Base-by-base conservation (phyloP, 495 filamentous ascomycete species). In the Evansstolkia leycettana region DNA sequence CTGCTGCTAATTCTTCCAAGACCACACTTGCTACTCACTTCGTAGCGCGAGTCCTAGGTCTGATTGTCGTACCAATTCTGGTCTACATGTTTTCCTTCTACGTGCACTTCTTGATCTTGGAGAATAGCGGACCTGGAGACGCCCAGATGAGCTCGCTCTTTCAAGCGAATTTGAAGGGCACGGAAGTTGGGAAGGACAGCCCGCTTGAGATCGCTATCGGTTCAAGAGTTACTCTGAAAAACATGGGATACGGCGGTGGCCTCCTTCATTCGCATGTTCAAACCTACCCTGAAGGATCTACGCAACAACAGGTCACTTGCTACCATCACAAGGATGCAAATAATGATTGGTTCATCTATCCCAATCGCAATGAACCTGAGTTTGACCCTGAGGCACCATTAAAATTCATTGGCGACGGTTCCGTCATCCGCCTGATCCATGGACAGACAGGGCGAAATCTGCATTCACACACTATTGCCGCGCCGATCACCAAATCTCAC, bases 321-420 rank as follows among this genome's bases (percentile, higher is more conserved):
- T 98, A 98, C 55, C 90, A 98, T 58, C 90, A 98, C 67, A 98
- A 98, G 54, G 90, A 98, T 72, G 75, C 90, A 46, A 98, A 98
- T 67, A 98, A 98, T 50, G 92, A 98, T 60, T 98, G 90, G 90
- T 95, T 88, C 58, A 93, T 98, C 55, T 94, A 94, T 51, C 92
- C 90, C 12, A 90, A 86, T 62, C 81, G 90, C 28, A 46, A 65
- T 19, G 70, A 89, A 23, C 55, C 69, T 2, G 79, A 82, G n/a
- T 92, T 76, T 48, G 71, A 85, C 47, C 57, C 73, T 2, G 75
- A 82, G 19, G 75, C 67, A 20, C 65, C 69, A 7, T 64, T 87
- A 31, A 73, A 75, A 40, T 92, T 77, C 52, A 72, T 94, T 43
- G 81, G 73, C 8, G 75, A 96, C 51, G 78, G 80, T 31, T 72